A percentile compares a stretch with the other conserved stretches of the same genome.
phyloP scores from a whole-genome alignment of 139 green algal genomes.

The Tetradesmus obliquus region DNA sequence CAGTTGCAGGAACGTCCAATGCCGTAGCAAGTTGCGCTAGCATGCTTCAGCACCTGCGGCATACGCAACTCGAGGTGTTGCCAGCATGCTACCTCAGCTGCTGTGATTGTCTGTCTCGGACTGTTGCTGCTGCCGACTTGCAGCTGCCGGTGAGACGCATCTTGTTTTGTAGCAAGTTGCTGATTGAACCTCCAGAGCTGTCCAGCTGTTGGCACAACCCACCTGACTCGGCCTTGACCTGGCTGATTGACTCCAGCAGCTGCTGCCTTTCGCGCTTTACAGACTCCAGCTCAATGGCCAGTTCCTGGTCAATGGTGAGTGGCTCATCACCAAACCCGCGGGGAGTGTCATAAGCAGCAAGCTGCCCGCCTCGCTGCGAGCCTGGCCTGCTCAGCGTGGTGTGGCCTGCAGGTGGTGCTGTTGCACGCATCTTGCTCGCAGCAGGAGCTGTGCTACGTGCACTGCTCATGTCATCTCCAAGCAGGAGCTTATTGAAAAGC shows the following conservation, averaged over 20 bases:
- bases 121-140: neutral
- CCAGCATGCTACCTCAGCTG: neutral
- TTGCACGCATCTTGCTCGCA: neutral
- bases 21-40: neutral
- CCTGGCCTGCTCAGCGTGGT: slow-evolving; percentile 17
- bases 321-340: slow-evolving; percentile 68
- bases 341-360: slow-evolving; percentile 54
- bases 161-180: too few species aligned
- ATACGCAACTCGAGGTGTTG: neutral
- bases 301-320: slow-evolving; percentile 81
- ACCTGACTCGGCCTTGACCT: slow-evolving; percentile 69
- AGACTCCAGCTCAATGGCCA: slow-evolving; percentile 79
- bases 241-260: slow-evolving; percentile 79
- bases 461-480: slow-evolving; percentile 63
- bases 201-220: neutral
- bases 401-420: neutral
- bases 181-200: too few species aligned
- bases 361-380: neutral
- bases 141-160: neutral
- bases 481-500: slow-evolving; percentile 65
- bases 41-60: neutral
- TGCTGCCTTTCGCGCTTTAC: slow-evolving; percentile 83
- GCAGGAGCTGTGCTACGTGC: slow-evolving; percentile 30
- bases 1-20: neutral
- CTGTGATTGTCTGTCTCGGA: neutral